These are phyloP conservation scores for Collybiopsis confluens DNA, from an alignment of 768 basidiomycete genomes.

Conservation along the genomic window DNA sequence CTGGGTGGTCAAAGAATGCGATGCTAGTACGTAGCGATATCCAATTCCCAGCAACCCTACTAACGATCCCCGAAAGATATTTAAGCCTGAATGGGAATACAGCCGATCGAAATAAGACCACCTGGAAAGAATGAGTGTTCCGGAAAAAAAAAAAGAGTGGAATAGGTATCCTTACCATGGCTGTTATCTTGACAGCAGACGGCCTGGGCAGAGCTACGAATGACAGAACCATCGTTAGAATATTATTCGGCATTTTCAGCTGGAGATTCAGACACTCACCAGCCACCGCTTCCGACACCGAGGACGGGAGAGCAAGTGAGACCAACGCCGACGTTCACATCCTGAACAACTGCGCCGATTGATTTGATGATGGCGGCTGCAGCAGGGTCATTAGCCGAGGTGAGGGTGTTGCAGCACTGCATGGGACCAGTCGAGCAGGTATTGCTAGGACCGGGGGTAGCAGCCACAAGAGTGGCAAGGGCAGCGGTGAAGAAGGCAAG, in stretches of 20 bases:
- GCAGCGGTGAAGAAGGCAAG: conserved; percentile 2
- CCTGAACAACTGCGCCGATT: conserved; percentile 47
- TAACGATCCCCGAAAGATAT: too few relatives aligned
- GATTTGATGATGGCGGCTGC: neutral
- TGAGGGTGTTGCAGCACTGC: conserved; percentile 4
- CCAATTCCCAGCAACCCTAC: too few relatives aligned
- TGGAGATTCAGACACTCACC: neutral
- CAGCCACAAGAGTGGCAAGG: conserved; percentile 1
- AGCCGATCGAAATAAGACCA: too few relatives aligned
- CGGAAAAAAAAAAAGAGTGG: too few relatives aligned
- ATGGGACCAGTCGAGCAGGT: conserved; percentile 3
- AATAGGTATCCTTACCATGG: too few relatives aligned
- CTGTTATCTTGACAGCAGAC: conserved; percentile 3
- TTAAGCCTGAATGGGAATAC: too few relatives aligned
- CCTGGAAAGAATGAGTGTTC: too few relatives aligned
- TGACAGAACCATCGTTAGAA: too few relatives aligned
- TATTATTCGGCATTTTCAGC: neutral
- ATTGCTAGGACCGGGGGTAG: conserved; percentile 3
- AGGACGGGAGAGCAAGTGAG: neutral
- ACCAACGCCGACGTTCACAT: neutral
- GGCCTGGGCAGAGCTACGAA: neutral
- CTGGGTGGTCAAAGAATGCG: too few relatives aligned
- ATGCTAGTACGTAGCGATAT: too few relatives aligned
- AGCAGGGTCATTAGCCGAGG: neutral
- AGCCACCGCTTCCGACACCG: neutral